Conservation (phyloP, 2,329 filamentous ascomycete species). For the Hypoxylon sp. region DNA sequence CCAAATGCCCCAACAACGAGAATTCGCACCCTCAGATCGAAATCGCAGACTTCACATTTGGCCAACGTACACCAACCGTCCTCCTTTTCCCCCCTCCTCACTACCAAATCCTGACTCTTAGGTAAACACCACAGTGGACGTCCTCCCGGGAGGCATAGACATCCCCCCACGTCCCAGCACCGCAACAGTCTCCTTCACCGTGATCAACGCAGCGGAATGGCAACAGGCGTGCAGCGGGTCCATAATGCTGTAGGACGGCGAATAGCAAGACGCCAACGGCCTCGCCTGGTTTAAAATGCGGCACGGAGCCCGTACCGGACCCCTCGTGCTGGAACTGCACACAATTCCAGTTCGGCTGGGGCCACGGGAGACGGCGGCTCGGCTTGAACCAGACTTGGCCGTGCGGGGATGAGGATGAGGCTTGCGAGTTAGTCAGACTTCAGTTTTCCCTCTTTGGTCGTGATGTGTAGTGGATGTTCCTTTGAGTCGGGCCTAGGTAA, state of each 20-base stretch:
- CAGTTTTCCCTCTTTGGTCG: not conserved
- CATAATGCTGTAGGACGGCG: conserved; percentile 7
- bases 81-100: not conserved
- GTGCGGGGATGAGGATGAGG: conserved; percentile 1
- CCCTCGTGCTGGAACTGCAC: conserved; percentile 28
- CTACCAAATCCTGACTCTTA: not conserved
- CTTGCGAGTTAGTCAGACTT: conserved; percentile 6
- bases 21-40: not conserved
- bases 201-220: conserved; percentile 4
- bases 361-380: conserved; percentile 26
- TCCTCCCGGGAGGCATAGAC: conserved; percentile 28
- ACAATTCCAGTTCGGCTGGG: conserved; percentile 32
- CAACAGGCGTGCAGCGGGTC: conserved; percentile 27
- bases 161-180: conserved; percentile 27
- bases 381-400: conserved; percentile 32
- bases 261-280: conserved; percentile 31
- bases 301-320: conserved; percentile 21
- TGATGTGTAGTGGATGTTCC: not conserved
- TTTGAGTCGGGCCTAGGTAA: not conserved
- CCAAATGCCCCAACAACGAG: conserved; percentile 3
- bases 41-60: conserved; percentile 10
- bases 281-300: conserved; percentile 28
- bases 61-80: conserved; percentile 10
- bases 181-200: conserved; percentile 17
- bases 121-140: conserved; percentile 1